Base-by-base conservation (phyloP, 2,329 filamentous ascomycete species). In the Periconia sp. region DNA sequence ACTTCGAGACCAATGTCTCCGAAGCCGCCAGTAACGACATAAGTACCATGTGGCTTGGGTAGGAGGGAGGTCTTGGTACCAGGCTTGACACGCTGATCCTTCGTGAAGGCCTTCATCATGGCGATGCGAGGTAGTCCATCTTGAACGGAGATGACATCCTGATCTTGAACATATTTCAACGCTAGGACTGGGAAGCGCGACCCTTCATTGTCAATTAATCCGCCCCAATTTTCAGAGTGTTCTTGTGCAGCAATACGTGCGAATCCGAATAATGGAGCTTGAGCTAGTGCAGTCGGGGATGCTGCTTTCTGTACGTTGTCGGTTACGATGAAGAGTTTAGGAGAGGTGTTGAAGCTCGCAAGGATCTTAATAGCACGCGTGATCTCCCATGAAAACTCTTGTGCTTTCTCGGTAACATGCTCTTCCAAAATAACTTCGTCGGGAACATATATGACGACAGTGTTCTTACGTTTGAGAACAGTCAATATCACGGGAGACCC, bases 1-100 rank as follows among this genome's bases (percentile, higher is more conserved):
- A 68, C 55, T 30, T 67, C 66, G 4, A 76, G 61, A 1, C 73
- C 74, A 2, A 77, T 61, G 9, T 62, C 65, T 2, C 73, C 72
- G 11, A 74, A 56, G 1, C 72, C 71, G 29, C 73, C 72, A 11
- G 73, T 73, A 18, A 77, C 66, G 13, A 76, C 21, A 43, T 77
- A 77, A 0, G 73, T 75, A 2, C 73, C 72, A n/a, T 68, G 57
- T 60, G 59, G 16, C 66, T 57, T 19, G 6, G 65, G 65, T 4
- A 55, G 4, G 3, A 59, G 18, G 9, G 37, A 41, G 1, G 36
- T 50, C 13, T 25, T 44, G 5, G 17, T 25, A 9, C 40, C 34
- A 28, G 31, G 22, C 13, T 44, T 33, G 59, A 57, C 8, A 53
- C 65, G 12, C 38, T 59, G 50, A 4, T 48, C 43, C 21, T 53